Conservation (phyloP, 345 rosid genomes). For the Syzygium jambos region DNA sequence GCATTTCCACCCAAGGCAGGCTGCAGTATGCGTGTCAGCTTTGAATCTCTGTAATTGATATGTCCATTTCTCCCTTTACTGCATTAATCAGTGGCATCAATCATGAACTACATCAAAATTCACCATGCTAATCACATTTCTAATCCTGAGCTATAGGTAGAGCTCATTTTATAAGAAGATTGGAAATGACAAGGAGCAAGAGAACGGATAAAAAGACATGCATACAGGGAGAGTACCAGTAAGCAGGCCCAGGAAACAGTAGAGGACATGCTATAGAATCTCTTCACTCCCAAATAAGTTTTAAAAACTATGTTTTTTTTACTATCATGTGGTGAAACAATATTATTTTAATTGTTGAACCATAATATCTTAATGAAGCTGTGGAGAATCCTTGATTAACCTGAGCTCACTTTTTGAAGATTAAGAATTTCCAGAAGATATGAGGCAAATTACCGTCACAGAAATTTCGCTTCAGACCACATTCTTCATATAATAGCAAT, state of each 20-base stretch:
- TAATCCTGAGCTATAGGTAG: background rate
- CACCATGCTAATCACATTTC: background rate
- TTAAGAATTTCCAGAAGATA: background rate
- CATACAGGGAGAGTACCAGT: background rate
- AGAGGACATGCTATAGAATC: background rate
- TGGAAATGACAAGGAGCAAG: background rate
- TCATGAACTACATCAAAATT: background rate
- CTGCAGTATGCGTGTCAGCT: conserved; percentile 87
- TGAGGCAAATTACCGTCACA: background rate
- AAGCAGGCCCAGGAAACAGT: background rate
- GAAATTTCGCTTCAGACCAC: background rate
- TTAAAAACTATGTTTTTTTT: background rate
- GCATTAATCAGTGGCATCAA: conserved; percentile 11
- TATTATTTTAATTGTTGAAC: background rate
- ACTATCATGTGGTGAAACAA: background rate
- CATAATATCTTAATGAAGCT: background rate
- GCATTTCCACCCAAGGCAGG: conserved; percentile 98
- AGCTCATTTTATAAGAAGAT: background rate
- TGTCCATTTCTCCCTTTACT: conserved; percentile 94
- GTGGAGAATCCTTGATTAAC: background rate
- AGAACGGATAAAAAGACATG: background rate
- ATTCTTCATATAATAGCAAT: background rate
- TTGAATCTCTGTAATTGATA: conserved; percentile 94
- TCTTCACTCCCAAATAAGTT: background rate
- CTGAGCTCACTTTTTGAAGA: background rate